These are phyloP conservation scores for Colletotrichum somersetense DNA, from an alignment of 2,329 filamentous ascomycete genomes.

Conservation along the genomic window DNA sequence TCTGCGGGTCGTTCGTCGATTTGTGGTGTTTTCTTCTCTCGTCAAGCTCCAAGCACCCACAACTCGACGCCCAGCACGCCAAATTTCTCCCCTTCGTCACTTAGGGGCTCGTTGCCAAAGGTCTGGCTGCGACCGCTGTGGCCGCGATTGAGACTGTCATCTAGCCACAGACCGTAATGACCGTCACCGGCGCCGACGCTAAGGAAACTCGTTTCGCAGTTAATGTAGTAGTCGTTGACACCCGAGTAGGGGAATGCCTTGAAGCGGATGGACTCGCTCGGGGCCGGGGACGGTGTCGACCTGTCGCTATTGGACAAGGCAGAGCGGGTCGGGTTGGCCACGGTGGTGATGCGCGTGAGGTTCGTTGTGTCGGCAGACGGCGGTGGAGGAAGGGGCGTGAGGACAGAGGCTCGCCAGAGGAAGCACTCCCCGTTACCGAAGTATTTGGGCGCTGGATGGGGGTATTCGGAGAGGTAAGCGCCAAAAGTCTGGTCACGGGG, in stretches of 20 bases:
- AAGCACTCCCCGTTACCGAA: slow-evolving; percentile 97
- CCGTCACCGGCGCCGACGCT: slow-evolving; percentile 91
- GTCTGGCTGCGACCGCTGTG: slow-evolving; percentile 88
- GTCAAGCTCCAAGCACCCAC: slow-evolving; percentile 82
- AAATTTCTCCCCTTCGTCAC: slow-evolving; percentile 93
- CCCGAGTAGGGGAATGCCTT: slow-evolving; percentile 98
- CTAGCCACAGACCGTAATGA: slow-evolving; percentile 93
- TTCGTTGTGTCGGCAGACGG: slow-evolving; percentile 65
- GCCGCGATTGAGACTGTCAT: slow-evolving; percentile 85
- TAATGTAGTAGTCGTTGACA: slow-evolving; percentile 95
- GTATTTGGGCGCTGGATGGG: slow-evolving; percentile 84
- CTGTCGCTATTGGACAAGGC: slow-evolving; percentile 43
- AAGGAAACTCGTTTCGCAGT: slow-evolving; percentile 87
- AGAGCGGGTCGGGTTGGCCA: slow-evolving; percentile 46
- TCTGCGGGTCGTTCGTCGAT: background rate
- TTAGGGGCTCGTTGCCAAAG: slow-evolving; percentile 94
- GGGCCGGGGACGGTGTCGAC: slow-evolving; percentile 56
- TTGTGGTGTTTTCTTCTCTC: background rate
- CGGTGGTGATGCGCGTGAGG: slow-evolving; percentile 59
- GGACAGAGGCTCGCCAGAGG: slow-evolving; percentile 71
- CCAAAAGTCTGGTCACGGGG: slow-evolving; percentile 76
- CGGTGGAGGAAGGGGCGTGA: slow-evolving; percentile 66
- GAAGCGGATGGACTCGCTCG: slow-evolving; percentile 86
- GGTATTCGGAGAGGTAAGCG: slow-evolving; percentile 91
- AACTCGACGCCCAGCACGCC: slow-evolving; percentile 91